These are phyloP conservation scores for Vickermania spadyakhi DNA, from an alignment of 208 protist species.

Conservation along the genomic window DNA sequence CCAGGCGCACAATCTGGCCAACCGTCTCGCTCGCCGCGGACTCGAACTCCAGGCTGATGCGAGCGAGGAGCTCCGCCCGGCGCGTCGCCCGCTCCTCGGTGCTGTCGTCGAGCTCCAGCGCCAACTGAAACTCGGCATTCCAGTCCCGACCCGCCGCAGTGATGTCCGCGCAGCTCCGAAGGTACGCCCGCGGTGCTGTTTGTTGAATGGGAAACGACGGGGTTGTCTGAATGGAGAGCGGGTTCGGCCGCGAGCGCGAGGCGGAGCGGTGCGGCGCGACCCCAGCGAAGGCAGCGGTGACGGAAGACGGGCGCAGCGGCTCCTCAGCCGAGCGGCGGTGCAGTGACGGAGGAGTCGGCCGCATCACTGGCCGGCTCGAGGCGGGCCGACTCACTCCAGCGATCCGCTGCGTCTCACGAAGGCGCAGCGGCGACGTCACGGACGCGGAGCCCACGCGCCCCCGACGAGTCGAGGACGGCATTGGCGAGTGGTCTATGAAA, in stretches of 20 bases:
- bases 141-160: conserved; percentile 41
- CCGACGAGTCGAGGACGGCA: too few relatives aligned
- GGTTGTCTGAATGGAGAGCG: conserved; percentile 46
- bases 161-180: conserved; percentile 54
- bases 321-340: background rate
- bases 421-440: too few relatives aligned
- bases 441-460: too few relatives aligned
- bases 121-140: conserved; percentile 82
- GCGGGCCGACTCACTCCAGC: too few relatives aligned
- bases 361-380: too few relatives aligned
- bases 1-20: conserved; percentile 69
- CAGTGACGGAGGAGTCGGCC: background rate
- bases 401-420: too few relatives aligned
- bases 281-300: background rate
- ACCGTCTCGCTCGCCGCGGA: conserved; percentile 32
- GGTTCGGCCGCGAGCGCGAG: conserved; percentile 1
- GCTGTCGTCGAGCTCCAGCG: conserved; percentile 66
- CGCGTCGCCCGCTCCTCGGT: conserved; percentile 37
- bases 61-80: conserved; percentile 27
- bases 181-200: conserved; percentile 55
- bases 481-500: too few relatives aligned
- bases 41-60: conserved; percentile 52
- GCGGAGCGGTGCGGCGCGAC: background rate
- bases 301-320: too few relatives aligned
- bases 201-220: conserved; percentile 74